Base-by-base conservation (phyloP, 345 rosid species). In the Murraya koenigii region DNA sequence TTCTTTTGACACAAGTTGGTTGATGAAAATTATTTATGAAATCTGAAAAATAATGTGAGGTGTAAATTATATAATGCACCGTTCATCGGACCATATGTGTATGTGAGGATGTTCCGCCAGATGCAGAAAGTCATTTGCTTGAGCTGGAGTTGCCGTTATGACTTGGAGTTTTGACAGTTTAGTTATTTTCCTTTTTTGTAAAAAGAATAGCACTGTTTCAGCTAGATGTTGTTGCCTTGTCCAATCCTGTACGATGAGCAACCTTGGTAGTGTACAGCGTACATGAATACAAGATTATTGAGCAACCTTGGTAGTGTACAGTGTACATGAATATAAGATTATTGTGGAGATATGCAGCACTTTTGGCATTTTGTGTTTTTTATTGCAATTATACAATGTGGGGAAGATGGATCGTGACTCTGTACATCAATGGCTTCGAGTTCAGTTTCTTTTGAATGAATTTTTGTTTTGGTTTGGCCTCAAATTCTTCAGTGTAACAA, bases 161-260 rank as follows among this genome's bases (percentile, higher is more conserved):
- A 66, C 78, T 78, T 82, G 71, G 49, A 72, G 41, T 82, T 76
- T 80, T 72, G 70, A 58, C 59, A 41, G 10, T 66, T 35, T 2
- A 25, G 49, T 13, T 44, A 44, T 11, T 44, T 11, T 44, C 17
- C 6, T 35, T 78, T 8, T 36, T 30, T 68, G 7, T 23, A 26
- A 26, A 63, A 66, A 49, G 75, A 60, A 22, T 35, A 64, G 33
- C 41, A 44, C 56, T 25, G 47, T 23, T 54, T 41, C 28, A 22
- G 47, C 15, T 3, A 8, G 1, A 33, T 62, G 5, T 5, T 62
- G 36, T 30, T 62, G 0, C 49, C 49, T 44, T 44, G 49, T 44
- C 3, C 5, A 13, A 44, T 19, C 19, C 20, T 11, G 66, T 30
- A 30, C 66, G 30, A 62, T 0, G 66, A 62, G 19, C 22, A 28